These are phyloP conservation scores for Rosa rugosa DNA, from an alignment of 306 rosid genomes.

Conservation along the genomic window DNA sequence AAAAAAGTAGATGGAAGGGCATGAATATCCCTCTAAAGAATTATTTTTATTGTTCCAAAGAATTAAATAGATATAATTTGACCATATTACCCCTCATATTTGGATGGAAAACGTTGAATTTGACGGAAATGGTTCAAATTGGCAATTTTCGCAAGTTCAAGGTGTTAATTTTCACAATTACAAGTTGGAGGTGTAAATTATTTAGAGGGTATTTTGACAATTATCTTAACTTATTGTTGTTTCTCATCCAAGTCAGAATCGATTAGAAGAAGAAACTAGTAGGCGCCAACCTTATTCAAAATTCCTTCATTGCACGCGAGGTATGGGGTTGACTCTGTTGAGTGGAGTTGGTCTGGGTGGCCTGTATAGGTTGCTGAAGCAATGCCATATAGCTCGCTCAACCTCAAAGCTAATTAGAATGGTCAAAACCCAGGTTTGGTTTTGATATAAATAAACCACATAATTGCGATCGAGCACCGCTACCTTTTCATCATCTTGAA, in stretches of 20 bases:
- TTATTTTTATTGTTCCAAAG: no score
- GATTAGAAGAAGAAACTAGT: neutral
- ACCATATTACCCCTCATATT: no score
- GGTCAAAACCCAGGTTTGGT: neutral
- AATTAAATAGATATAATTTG: no score
- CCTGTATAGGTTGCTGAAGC: neutral
- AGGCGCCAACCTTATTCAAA: conserved; percentile 7
- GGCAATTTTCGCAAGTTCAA: no score
- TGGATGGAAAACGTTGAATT: no score
- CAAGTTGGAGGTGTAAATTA: no score
- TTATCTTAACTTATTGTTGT: neutral
- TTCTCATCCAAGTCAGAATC: neutral
- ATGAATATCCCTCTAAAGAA: no score
- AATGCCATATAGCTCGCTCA: neutral
- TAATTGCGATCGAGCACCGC: neutral
- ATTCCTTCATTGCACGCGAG: conserved; percentile 14
- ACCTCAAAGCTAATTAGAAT: neutral
- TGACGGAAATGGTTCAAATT: no score
- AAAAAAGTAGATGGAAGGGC: no score
- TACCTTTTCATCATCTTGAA: neutral
- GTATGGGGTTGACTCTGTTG: neutral
- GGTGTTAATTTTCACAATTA: no score
- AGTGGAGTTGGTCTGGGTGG: neutral
- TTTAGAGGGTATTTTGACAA: no score
- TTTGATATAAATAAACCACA: neutral